phyloP scores from a whole-genome alignment of 2,329 filamentous ascomycete genomes.

The Colletotrichum sp. region DNA sequence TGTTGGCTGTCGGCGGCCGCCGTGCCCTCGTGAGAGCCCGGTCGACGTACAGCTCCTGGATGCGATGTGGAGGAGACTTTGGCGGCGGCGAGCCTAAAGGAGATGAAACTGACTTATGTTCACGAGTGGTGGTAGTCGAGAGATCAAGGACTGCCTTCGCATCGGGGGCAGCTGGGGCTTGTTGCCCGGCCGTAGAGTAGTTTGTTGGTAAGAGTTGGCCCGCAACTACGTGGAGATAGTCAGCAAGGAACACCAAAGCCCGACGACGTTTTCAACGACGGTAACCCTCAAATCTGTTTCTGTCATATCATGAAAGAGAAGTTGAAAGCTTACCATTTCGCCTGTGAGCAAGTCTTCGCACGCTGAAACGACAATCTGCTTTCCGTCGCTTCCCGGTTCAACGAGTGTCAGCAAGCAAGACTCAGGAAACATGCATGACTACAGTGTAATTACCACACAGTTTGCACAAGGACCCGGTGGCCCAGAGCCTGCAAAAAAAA shows the following conservation, averaged over 20 bases:
- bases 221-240: background rate
- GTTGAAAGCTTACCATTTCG: constrained; percentile 22
- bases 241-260: accelerated
- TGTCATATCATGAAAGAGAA: background rate
- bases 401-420: constrained; percentile 3
- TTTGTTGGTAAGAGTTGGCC: constrained; percentile 16
- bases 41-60: constrained; percentile 31
- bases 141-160: constrained; percentile 3
- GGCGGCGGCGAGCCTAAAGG: background rate
- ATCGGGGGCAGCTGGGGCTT: background rate
- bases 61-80: background rate
- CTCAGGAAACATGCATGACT: background rate
- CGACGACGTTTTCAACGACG: accelerated
- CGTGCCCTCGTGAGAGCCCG: constrained; percentile 25
- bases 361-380: constrained; percentile 27
- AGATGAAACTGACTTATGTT: background rate
- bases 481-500: constrained; percentile 1
- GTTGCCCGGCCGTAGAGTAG: background rate
- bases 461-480: constrained; percentile 30
- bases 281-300: background rate
- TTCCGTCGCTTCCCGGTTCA: background rate
- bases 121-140: background rate
- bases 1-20: background rate
- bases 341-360: constrained; percentile 25
- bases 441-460: constrained; percentile 27